phyloP scores from a whole-genome alignment of 2,329 filamentous ascomycete genomes.

The Thelonectria rubi region DNA sequence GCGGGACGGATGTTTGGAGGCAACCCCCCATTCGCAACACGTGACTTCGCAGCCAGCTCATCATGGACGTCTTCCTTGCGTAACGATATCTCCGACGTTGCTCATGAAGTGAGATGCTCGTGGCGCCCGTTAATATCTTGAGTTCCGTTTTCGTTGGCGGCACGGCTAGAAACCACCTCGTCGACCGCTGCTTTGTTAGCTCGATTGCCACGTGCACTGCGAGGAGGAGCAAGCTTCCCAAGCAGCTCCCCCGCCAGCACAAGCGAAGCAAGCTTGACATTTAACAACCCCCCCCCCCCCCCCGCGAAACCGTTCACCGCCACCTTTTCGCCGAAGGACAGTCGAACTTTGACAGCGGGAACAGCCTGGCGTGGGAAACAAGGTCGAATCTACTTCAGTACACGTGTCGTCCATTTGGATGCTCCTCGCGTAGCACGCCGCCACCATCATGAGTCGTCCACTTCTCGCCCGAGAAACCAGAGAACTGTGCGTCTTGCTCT shows the following conservation, averaged over 20 bases:
- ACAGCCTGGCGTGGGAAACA: background rate
- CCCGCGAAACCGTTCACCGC: background rate
- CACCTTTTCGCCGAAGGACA: background rate
- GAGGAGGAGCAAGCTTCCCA: background rate
- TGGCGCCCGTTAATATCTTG: background rate
- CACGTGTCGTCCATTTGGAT: background rate
- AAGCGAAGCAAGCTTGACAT: background rate
- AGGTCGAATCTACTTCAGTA: background rate
- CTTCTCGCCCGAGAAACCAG: conserved; percentile 82
- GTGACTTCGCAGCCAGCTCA: background rate
- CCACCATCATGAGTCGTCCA: conserved; percentile 5
- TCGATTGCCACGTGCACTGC: conserved; percentile 1
- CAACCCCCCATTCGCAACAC: background rate
- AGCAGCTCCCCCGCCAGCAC: conserved; percentile 2
- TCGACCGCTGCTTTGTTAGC: background rate
- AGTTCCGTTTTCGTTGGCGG: background rate
- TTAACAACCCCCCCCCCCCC: background rate
- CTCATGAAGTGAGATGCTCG: background rate
- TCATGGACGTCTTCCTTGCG: background rate
- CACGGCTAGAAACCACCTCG: background rate
- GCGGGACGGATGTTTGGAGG: background rate
- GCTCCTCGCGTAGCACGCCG: background rate
- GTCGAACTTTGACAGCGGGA: background rate
- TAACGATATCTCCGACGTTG: background rate
- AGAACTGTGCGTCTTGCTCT: conserved; percentile 73